Evolutionary conservation across 495 filamentous ascomycete species (phyloP).

Genomic region (Penicillium diatomitis): DNA sequence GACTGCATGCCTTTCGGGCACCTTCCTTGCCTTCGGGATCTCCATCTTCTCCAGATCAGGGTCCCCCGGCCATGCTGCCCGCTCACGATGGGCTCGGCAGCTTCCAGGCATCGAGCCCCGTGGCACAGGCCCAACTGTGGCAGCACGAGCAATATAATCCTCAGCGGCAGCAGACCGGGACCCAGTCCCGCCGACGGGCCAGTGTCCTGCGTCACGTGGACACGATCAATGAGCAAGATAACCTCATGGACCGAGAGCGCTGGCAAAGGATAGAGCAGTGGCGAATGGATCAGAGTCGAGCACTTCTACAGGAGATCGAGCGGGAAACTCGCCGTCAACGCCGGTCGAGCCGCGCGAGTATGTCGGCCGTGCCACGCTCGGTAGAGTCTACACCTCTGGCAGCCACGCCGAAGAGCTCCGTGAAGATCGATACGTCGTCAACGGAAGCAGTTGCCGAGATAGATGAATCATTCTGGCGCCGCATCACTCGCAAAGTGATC

Average conservation of each 20-base stretch:
- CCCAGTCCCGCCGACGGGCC: slow-evolving; percentile 38
- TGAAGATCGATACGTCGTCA: slow-evolving; percentile 9
- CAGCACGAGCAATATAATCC: slow-evolving; percentile 78
- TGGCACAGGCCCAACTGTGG: slow-evolving; percentile 72
- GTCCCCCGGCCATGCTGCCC: slow-evolving; percentile 59
- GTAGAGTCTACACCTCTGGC: slow-evolving; percentile 11
- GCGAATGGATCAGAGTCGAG: slow-evolving; percentile 81
- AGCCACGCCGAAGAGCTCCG: slow-evolving; percentile 15
- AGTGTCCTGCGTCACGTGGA: slow-evolving; percentile 58
- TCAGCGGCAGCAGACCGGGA: slow-evolving; percentile 30
- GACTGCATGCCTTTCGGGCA: slow-evolving; percentile 73
- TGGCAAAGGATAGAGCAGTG: slow-evolving; percentile 80
- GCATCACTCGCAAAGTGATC: slow-evolving; percentile 78
- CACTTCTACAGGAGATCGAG: slow-evolving; percentile 80
- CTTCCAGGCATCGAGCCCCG: slow-evolving; percentile 51
- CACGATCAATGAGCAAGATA: slow-evolving; percentile 51
- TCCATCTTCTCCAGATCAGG: slow-evolving; percentile 39
- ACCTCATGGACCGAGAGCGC: slow-evolving; percentile 51
- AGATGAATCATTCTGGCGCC: slow-evolving; percentile 65
- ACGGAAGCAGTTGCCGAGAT: slow-evolving; percentile 13
- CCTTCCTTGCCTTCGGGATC: slow-evolving; percentile 47
- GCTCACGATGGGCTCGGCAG: slow-evolving; percentile 86
- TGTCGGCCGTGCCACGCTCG: slow-evolving; percentile 21
- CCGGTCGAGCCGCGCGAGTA: slow-evolving; percentile 26
- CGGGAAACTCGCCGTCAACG: slow-evolving; percentile 61